Conservation (phyloP, 1,284 basidiomycete species). For the Butyriboletus pseudospeciosus region DNA sequence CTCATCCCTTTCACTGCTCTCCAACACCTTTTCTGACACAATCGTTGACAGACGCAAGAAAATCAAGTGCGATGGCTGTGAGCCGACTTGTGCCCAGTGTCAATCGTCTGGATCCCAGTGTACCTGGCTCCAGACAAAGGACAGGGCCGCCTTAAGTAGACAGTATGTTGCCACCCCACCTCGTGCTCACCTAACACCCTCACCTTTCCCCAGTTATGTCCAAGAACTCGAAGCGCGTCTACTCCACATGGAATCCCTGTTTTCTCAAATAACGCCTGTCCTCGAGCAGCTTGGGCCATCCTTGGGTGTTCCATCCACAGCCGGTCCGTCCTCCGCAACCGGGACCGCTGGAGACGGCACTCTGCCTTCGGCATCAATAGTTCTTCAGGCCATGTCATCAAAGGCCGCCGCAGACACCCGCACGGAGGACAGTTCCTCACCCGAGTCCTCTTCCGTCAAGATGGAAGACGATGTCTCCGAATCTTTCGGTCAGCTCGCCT, state of each 20-base stretch:
- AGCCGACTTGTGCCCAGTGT: slow-evolving; percentile 81
- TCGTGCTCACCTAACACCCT: slow-evolving; percentile 14
- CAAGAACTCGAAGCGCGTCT: slow-evolving; percentile 81
- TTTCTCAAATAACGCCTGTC: slow-evolving; percentile 70
- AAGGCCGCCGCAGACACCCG: slow-evolving; percentile 36
- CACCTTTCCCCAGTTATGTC: slow-evolving; percentile 59
- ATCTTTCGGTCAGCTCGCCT: slow-evolving; percentile 78
- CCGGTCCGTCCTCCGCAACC: slow-evolving; percentile 30
- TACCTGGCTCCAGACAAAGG: slow-evolving; percentile 83
- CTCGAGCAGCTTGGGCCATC: slow-evolving; percentile 63
- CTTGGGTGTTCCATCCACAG: slow-evolving; percentile 37
- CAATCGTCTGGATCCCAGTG: slow-evolving; percentile 66
- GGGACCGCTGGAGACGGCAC: slow-evolving; percentile 30
- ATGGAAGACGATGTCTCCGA: slow-evolving; percentile 70
- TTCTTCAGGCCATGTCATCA: slow-evolving; percentile 42
- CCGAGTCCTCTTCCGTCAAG: slow-evolving; percentile 50
- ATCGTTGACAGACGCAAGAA: slow-evolving; percentile 65
- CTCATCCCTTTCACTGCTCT: slow-evolving; percentile 15
- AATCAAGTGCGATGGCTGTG: slow-evolving; percentile 82
- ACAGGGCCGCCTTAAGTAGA: slow-evolving; percentile 77
- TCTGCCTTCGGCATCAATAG: slow-evolving; percentile 35
- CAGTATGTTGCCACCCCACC: slow-evolving; percentile 52
- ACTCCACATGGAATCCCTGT: slow-evolving; percentile 77
- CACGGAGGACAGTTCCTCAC: slow-evolving; percentile 32
- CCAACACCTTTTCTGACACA: slow-evolving; percentile 13